Percentiles rank a stretch among this genome's conserved stretches.
Evolutionary conservation across 441 rosid genomes (phyloP).

Genomic region (Bocquillonia castaneifolia): DNA sequence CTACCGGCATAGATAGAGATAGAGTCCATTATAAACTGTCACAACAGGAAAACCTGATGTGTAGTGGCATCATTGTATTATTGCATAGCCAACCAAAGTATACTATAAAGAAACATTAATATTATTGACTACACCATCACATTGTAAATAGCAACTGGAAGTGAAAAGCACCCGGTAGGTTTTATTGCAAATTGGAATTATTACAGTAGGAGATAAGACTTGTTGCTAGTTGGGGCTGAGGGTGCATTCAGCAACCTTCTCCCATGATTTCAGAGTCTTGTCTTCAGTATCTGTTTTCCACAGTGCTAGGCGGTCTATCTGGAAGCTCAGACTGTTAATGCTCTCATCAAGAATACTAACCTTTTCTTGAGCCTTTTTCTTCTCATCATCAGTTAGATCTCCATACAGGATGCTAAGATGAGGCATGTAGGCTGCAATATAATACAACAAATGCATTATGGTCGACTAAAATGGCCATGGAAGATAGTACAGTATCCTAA

Average conservation of each 20-base stretch:
- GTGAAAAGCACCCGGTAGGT: background rate
- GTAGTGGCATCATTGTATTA: background rate
- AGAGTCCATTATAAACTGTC: background rate
- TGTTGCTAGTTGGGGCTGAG: slow-evolving; percentile 31
- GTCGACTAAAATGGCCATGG: background rate
- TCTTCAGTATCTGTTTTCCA: slow-evolving; percentile 66
- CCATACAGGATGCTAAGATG: slow-evolving; percentile 75
- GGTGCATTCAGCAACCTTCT: slow-evolving; percentile 51
- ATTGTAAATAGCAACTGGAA: slow-evolving; percentile 1
- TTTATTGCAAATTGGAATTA: slow-evolving; percentile 1
- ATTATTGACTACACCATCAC: background rate
- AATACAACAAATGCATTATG: background rate
- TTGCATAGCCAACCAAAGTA: slow-evolving; percentile 14
- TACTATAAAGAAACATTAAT: too few relatives aligned
- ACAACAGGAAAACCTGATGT: background rate
- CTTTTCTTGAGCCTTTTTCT: slow-evolving; percentile 64
- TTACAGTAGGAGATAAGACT: slow-evolving; percentile 5
- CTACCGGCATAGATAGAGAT: too few relatives aligned
- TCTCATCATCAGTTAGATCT: slow-evolving; percentile 63
- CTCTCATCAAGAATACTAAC: slow-evolving; percentile 47
- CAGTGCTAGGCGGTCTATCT: slow-evolving; percentile 51
- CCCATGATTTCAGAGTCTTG: slow-evolving; percentile 69
- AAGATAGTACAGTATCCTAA: background rate
- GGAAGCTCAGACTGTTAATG: slow-evolving; percentile 50
- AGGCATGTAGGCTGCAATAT: slow-evolving; percentile 76